Evolutionary conservation across 1,284 basidiomycete species (phyloP).

Genomic region (Ganoderma boninense): DNA sequence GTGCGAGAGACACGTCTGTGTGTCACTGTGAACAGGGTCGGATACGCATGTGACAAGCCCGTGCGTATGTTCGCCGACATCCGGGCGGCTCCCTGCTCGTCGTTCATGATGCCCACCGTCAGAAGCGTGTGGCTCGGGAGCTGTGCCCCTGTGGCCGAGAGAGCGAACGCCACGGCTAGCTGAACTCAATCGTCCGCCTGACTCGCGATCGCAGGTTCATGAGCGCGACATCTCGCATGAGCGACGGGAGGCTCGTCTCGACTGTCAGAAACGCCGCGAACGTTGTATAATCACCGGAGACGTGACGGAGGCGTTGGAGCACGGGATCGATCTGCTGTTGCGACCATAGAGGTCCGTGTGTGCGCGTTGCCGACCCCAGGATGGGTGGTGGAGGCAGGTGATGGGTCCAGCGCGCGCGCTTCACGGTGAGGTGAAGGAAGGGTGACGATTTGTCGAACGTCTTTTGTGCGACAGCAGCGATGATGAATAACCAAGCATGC

Average conservation of each 20-base stretch:
- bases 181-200: constrained; percentile 16
- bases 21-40: not conserved
- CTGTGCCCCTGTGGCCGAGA: constrained; percentile 21
- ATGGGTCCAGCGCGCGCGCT: constrained; percentile 11
- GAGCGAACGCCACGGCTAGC: constrained; percentile 11
- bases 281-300: not conserved
- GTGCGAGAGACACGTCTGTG: not conserved
- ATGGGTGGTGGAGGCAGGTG: constrained; percentile 1
- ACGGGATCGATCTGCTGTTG: not conserved
- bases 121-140: constrained; percentile 14
- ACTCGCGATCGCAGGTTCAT: constrained; percentile 11
- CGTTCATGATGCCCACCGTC: constrained; percentile 6
- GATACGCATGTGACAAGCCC: not conserved
- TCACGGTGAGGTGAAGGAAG: not conserved
- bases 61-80: not conserved
- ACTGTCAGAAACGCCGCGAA: not conserved
- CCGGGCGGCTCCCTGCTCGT: not conserved
- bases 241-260: not conserved
- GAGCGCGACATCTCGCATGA: not conserved
- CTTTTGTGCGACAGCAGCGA: constrained; percentile 17
- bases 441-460: constrained; percentile 1
- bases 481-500: constrained; percentile 20
- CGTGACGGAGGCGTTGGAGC: not conserved
- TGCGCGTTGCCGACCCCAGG: not conserved
- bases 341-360: not conserved